Evolutionary conservation across 192 early-diverging fungal genomes (phyloP).

Genomic region (Coemansia pectinata): DNA sequence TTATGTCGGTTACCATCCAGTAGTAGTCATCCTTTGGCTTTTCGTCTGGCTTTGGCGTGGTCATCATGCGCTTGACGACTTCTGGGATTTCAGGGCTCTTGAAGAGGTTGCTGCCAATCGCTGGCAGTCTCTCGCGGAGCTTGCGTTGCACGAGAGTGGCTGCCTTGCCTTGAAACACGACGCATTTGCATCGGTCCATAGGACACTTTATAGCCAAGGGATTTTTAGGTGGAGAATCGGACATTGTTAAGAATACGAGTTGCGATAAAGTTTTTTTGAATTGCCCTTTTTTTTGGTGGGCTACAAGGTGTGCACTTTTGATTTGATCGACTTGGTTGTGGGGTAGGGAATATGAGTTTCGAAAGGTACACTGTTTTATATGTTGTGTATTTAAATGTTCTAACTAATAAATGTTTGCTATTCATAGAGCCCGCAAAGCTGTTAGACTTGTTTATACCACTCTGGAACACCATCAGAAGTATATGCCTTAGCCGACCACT

Average conservation of each 20-base stretch:
- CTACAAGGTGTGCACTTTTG: not conserved
- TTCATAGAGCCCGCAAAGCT: not conserved
- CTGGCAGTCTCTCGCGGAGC: not conserved
- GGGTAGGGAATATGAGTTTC: not conserved
- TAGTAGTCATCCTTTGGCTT: conserved; percentile 36
- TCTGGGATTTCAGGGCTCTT: conserved; percentile 4
- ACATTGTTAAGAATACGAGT: not conserved
- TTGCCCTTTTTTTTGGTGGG: not conserved
- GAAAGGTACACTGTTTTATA: not conserved
- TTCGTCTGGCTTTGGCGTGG: not conserved
- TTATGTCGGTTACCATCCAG: conserved; percentile 65
- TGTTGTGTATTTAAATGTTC: not conserved
- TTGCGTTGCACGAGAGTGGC: conserved; percentile 22
- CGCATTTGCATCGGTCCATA: conserved; percentile 13
- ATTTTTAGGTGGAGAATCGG: not conserved
- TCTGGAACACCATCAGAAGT: not conserved
- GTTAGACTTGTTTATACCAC: not conserved
- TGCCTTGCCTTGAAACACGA: conserved; percentile 5
- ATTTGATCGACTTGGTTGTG: not conserved
- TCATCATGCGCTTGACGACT: not conserved
- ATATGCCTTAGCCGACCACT: not conserved
- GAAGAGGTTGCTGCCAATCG: not conserved
- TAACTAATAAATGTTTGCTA: not conserved
- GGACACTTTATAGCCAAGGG: conserved; percentile 25
- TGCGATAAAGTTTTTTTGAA: not conserved